These are phyloP conservation scores for Glutinoglossum americanum DNA, from an alignment of 495 filamentous ascomycete genomes.

Conservation along the genomic window DNA sequence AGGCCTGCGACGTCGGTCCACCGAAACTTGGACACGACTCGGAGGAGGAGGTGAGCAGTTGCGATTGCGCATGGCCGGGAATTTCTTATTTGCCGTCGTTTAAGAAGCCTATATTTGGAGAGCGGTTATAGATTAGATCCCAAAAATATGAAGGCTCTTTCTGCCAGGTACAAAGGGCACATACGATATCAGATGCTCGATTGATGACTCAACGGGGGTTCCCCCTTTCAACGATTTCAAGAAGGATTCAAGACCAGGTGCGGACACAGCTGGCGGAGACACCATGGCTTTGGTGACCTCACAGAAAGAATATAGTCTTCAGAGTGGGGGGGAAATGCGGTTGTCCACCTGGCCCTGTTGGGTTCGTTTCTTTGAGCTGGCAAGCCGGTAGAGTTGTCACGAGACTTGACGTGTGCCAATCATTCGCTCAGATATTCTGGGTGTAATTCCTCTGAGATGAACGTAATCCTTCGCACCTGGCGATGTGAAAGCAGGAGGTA, in stretches of 20 bases:
- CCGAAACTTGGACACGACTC: conserved; percentile 53
- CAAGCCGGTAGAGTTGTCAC: background rate
- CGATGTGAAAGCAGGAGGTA: background rate
- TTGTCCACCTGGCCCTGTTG: background rate
- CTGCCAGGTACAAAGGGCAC: conserved; percentile 8
- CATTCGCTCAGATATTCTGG: background rate
- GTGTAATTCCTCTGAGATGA: background rate
- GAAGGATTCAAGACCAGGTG: conserved; percentile 53
- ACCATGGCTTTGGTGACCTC: conserved; percentile 21
- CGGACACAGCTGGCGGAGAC: conserved; percentile 23
- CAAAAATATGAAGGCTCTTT: no score
- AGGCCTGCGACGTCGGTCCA: conserved; percentile 56
- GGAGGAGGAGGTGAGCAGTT: conserved; percentile 66
- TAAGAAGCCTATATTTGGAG: conserved; percentile 42
- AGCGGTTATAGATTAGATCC: background rate
- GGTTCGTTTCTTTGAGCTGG: background rate
- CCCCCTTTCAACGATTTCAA: conserved; percentile 51
- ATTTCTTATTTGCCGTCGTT: conserved; percentile 70
- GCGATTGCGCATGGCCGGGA: conserved; percentile 76
- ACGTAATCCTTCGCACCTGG: background rate
- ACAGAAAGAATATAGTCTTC: no score
- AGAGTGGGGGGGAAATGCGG: background rate
- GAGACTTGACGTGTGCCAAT: background rate
- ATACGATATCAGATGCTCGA: conserved; percentile 63
- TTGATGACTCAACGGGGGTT: conserved; percentile 51